phyloP scores from a whole-genome alignment of 805 yeast genomes.

The Ogataea naganishii region DNA sequence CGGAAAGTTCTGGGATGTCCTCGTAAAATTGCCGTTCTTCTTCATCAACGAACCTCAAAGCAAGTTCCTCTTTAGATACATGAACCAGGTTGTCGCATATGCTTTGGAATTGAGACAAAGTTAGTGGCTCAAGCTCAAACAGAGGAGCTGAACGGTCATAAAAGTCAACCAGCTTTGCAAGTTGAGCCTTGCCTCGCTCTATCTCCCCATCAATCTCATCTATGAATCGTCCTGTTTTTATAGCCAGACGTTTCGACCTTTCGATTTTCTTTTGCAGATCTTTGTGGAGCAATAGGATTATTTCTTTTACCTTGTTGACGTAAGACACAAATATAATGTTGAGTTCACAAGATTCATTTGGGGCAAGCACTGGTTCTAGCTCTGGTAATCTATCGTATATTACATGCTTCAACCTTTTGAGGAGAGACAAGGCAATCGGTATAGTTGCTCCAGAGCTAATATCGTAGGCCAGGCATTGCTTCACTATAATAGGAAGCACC shows the following conservation, averaged over 20 bases:
- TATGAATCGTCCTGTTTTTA: conserved; percentile 55
- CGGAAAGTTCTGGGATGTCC: conserved; percentile 35
- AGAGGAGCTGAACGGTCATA: conserved; percentile 31
- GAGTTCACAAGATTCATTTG: too few relatives aligned
- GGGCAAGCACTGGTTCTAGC: too few relatives aligned
- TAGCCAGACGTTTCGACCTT: conserved; percentile 44
- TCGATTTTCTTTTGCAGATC: conserved; percentile 26
- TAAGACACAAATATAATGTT: too few relatives aligned
- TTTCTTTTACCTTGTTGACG: too few relatives aligned
- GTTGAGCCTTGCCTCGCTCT: conserved; percentile 19
- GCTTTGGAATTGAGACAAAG: background rate
- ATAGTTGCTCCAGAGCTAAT: conserved; percentile 19
- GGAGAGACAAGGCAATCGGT: conserved; percentile 36
- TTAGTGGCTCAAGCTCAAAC: conserved; percentile 2
- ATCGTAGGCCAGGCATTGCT: conserved; percentile 35
- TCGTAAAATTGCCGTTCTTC: conserved; percentile 61
- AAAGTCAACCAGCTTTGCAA: conserved; percentile 35
- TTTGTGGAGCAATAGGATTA: too few relatives aligned
- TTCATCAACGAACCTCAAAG: conserved; percentile 52
- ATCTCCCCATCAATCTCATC: conserved; percentile 21
- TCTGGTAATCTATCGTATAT: too few relatives aligned
- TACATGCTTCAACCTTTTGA: conserved; percentile 44
- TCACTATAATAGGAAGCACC: conserved; percentile 4
- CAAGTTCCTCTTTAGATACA: conserved; percentile 8
- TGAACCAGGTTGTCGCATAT: too few relatives aligned